Evolutionary conservation across 176 grass and related monocot genomes (phyloP), one percentile per base, ranked within the genome.

Genomic region (Tuctoria greenei): DNA sequence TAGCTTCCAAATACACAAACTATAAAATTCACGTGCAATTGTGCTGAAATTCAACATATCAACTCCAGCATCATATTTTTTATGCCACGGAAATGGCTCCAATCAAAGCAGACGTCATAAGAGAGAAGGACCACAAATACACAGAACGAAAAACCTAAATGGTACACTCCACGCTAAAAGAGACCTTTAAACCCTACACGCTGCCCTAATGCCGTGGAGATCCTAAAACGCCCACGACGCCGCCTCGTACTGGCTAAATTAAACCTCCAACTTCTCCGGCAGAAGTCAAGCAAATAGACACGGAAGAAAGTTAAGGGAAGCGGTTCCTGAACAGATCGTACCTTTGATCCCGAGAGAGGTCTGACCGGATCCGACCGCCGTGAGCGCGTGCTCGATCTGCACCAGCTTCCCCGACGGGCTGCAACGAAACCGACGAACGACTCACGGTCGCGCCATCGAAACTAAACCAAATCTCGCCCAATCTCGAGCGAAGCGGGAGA

Each of bases 271-370:
- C 7, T 20, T 47, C 14, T 7, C 4, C 6, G 1, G 10, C 41
- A 17, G 4, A 73, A 4, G 20, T 10, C 16, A 75, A 46, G 70
- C 16, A 10, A 67, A 24, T 12, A 74, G 21, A 0, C 55, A 49
- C 10, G 31, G 10, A 20, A 67, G 25, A 35, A 79, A 57, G 21
- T 25, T 69, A 23, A 14, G 13, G 26, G 23, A 39, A 54, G 16
- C 3, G 13, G 73, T 46, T 61, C 14, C 57, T 58, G 7, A 16
- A 44, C 13, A 39, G 58, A 25, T 71, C 21, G 36, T 58, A 93
- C 94, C 94, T 93, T 97, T 93, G 78, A 97, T 97, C 28, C 94
- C 91, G 34, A 97, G 86, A 18, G 95, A 97, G 20, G 95, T 97
- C 58, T 97, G 95, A 37, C 95, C 95, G 47, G 91, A 93, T 64